Conservation (phyloP, 169 alveolate genomes). For the Eimeria acervulina region DNA sequence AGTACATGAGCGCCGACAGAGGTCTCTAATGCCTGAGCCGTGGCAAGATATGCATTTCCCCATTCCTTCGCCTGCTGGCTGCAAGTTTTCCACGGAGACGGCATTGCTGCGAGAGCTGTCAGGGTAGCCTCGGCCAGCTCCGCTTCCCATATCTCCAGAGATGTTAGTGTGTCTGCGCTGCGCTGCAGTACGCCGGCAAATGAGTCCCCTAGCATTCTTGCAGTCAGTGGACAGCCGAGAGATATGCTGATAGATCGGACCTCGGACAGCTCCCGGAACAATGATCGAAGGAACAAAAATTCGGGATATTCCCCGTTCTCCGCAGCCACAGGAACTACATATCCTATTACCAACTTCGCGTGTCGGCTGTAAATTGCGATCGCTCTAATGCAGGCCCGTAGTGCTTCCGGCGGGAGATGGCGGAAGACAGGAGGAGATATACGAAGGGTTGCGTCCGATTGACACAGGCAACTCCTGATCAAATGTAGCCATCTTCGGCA, state of each 20-base stretch:
- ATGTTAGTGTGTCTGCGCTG: constrained; percentile 41
- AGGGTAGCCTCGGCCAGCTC: constrained; percentile 70
- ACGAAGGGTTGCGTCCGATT: constrained; percentile 38
- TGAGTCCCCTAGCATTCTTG: constrained; percentile 34
- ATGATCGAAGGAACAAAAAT: constrained; percentile 23
- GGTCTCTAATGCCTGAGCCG: constrained; percentile 52
- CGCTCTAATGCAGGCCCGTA: constrained; percentile 23
- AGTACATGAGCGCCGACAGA: constrained; percentile 50
- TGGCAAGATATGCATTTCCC: constrained; percentile 9
- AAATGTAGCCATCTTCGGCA: constrained; percentile 67
- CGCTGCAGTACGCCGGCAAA: constrained; percentile 75
- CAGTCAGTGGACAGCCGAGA: constrained; percentile 55
- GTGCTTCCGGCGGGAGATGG: constrained; percentile 54
- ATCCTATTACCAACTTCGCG: constrained; percentile 40
- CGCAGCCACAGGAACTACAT: constrained; percentile 2
- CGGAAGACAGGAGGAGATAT: constrained; percentile 37
- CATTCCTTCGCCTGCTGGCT: constrained; percentile 11
- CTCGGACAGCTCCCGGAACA: constrained; percentile 40
- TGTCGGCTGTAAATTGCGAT: constrained; percentile 38
- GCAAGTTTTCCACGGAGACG: not conserved
- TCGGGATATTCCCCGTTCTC: not conserved
- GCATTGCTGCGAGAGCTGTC: constrained; percentile 24
- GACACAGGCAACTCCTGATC: constrained; percentile 68
- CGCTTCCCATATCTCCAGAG: constrained; percentile 68
- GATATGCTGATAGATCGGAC: constrained; percentile 40